phyloP scores from a whole-genome alignment of 805 yeast genomes.

The Teunomyces kruisii region DNA sequence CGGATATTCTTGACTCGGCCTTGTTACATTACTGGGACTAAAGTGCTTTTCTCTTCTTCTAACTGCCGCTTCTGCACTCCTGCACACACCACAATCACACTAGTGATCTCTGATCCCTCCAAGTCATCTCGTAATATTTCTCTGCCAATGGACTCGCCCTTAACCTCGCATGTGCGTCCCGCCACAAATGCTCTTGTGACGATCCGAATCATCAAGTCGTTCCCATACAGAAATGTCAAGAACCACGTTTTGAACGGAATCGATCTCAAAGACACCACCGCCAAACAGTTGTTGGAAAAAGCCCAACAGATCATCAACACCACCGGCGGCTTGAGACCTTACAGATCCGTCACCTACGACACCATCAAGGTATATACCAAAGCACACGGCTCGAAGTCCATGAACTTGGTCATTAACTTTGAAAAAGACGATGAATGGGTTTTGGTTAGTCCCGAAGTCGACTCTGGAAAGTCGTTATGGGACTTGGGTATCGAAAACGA shows the following conservation, averaged over 20 bases:
- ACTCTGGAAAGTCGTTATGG: slow-evolving; percentile 26
- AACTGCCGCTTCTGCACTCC: too few relatives aligned
- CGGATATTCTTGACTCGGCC: too few relatives aligned
- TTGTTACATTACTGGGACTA: too few relatives aligned
- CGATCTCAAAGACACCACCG: slow-evolving; percentile 69
- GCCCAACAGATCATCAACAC: slow-evolving; percentile 47
- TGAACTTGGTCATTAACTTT: slow-evolving; percentile 87
- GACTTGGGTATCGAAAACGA: slow-evolving; percentile 66
- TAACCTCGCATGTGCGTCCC: slow-evolving; percentile 78
- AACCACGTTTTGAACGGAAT: slow-evolving; percentile 68
- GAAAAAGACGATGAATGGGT: slow-evolving; percentile 79
- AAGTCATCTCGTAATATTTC: neutral
- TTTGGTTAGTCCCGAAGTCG: slow-evolving; percentile 22
- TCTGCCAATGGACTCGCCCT: slow-evolving; percentile 59
- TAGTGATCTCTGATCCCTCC: neutral
- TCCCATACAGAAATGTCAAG: slow-evolving; percentile 85
- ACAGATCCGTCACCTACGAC: slow-evolving; percentile 71
- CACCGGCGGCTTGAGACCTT: slow-evolving; percentile 76
- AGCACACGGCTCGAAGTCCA: slow-evolving; percentile 93
- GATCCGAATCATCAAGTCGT: slow-evolving; percentile 83
- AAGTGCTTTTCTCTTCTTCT: too few relatives aligned
- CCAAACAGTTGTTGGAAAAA: slow-evolving; percentile 57
- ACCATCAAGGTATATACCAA: slow-evolving; percentile 85
- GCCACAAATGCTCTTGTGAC: slow-evolving; percentile 75
- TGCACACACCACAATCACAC: neutral